Percentiles rank a stretch among this genome's conserved stretches.
phyloP scores from a whole-genome alignment of 768 basidiomycete genomes.

The Bullera alba region DNA sequence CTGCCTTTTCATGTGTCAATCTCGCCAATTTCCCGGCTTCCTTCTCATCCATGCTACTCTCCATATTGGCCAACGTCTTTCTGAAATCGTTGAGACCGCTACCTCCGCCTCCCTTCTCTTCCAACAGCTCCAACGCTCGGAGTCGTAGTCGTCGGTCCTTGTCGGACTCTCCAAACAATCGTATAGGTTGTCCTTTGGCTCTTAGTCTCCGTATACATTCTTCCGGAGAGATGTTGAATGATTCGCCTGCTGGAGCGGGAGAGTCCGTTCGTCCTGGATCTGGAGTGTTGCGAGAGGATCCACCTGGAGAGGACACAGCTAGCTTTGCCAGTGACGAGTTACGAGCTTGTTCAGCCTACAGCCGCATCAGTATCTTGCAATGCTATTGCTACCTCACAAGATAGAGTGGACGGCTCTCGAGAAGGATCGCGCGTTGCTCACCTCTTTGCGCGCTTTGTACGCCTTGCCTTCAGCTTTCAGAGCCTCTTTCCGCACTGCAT shows the following conservation, averaged over 20 bases:
- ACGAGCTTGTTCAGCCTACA: conserved; percentile 16
- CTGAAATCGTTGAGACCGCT: conserved; percentile 76
- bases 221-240: conserved; percentile 86
- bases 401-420: too few relatives aligned
- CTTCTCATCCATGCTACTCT: conserved; percentile 57
- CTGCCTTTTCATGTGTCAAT: not conserved
- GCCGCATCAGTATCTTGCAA: not conserved
- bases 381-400: not conserved
- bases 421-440: too few relatives aligned
- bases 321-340: conserved; percentile 15
- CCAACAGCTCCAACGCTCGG: conserved; percentile 88
- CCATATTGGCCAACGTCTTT: conserved; percentile 48
- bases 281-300: conserved; percentile 48
- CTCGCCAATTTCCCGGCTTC: conserved; percentile 13
- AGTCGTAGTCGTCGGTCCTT: conserved; percentile 84
- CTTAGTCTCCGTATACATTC: conserved; percentile 85
- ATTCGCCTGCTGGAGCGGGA: conserved; percentile 26
- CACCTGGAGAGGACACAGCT: conserved; percentile 17
- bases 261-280: conserved; percentile 41
- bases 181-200: conserved; percentile 84
- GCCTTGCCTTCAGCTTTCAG: conserved; percentile 37
- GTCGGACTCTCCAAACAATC: conserved; percentile 90
- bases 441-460: conserved; percentile 25
- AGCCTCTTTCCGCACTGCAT: conserved; percentile 27
- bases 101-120: conserved; percentile 53